phyloP scores from a whole-genome alignment of 1,139 yeast genomes.

The Hansenula sp. region DNA sequence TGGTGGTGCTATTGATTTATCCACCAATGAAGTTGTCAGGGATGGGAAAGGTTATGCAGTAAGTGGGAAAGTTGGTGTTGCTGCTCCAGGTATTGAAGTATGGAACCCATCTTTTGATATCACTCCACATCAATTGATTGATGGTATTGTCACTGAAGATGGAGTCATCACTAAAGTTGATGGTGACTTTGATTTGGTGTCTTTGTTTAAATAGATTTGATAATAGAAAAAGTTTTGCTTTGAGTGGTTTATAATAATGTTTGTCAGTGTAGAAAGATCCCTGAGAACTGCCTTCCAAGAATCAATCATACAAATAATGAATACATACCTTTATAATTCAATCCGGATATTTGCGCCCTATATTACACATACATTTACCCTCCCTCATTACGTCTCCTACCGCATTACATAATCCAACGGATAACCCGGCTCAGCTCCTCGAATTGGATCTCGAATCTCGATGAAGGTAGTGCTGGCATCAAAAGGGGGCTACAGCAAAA shows the following conservation, averaged over 20 bases:
- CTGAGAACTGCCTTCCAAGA: too few relatives aligned
- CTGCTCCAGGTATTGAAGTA: constrained; percentile 79
- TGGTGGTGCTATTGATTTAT: constrained; percentile 51
- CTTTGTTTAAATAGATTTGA: constrained; percentile 7
- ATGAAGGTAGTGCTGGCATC: background rate
- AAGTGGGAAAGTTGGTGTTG: constrained; percentile 68
- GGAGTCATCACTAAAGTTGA: constrained; percentile 46
- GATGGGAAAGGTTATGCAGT: constrained; percentile 30
- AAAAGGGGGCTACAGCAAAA: constrained; percentile 3
- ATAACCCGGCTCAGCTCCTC: background rate
- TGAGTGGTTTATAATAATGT: too few relatives aligned
- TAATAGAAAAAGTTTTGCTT: too few relatives aligned
- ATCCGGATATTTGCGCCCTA: too few relatives aligned
- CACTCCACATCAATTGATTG: constrained; percentile 77
- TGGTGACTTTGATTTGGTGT: constrained; percentile 41
- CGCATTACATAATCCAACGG: background rate
- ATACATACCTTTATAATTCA: too few relatives aligned
- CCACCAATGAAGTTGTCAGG: constrained; percentile 28
- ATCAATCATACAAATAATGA: too few relatives aligned
- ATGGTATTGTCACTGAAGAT: constrained; percentile 83
- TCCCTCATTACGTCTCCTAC: background rate
- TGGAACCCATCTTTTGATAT: constrained; percentile 99
- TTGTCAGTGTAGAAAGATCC: too few relatives aligned
- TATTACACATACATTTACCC: background rate
- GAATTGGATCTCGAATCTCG: background rate